Conservation (phyloP, 805 yeast genomes). For the Brettanomyces bruxellensis region DNA sequence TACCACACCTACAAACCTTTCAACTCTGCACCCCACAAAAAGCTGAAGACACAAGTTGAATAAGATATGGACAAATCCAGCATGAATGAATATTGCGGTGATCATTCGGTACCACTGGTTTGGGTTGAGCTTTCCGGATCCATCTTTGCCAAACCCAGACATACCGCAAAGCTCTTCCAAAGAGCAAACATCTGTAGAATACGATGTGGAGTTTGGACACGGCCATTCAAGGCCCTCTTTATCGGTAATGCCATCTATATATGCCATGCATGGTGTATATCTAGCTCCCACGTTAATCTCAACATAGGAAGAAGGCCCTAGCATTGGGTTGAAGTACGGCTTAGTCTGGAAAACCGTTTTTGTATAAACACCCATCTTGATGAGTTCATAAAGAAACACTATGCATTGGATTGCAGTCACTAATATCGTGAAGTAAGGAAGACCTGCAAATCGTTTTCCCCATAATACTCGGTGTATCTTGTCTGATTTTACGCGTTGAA, state of each 20-base stretch:
- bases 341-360: conserved; percentile 59
- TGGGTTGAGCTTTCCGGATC: conserved; percentile 30
- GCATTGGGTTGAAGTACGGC: conserved; percentile 71
- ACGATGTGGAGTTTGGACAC: conserved; percentile 57
- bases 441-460: conserved; percentile 11
- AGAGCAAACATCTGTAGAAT: conserved; percentile 46
- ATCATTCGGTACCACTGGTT: conserved; percentile 63
- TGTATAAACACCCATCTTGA: conserved; percentile 46
- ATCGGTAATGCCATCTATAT: conserved; percentile 40
- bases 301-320: conserved; percentile 64
- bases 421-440: conserved; percentile 23
- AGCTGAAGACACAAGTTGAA: conserved; percentile 56
- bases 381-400: conserved; percentile 57
- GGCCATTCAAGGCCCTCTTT: conserved; percentile 42
- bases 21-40: conserved; percentile 52
- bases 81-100: conserved; percentile 65
- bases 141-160: conserved; percentile 32
- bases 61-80: conserved; percentile 61
- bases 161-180: conserved; percentile 55
- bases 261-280: conserved; percentile 62
- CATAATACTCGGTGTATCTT: conserved; percentile 2
- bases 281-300: conserved; percentile 64
- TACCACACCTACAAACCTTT: conserved; percentile 44
- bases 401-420: conserved; percentile 38
- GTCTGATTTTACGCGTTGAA: no score